These are phyloP conservation scores for Sugiyamaella qingdaonensis DNA, from an alignment of 805 yeast genomes.

Conservation along the genomic window DNA sequence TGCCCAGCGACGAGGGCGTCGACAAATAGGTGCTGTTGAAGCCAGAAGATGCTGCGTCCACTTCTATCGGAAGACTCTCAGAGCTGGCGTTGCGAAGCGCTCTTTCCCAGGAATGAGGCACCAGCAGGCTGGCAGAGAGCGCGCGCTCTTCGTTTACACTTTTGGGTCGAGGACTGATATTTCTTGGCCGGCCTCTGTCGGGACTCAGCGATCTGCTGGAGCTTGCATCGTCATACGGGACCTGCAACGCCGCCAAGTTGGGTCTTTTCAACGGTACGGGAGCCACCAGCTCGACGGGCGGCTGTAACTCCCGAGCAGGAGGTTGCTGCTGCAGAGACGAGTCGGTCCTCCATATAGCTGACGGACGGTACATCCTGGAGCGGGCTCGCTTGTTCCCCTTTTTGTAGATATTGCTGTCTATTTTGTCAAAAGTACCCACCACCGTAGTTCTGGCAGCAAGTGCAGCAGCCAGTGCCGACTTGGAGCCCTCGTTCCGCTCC, in stretches of 20 bases:
- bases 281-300: neutral
- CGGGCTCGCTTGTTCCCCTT: constrained; percentile 1
- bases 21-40: neutral
- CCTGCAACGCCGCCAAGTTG: neutral
- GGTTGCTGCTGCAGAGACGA: neutral
- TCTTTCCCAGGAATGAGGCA: constrained; percentile 7
- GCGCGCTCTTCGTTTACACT: neutral
- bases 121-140: constrained; percentile 1
- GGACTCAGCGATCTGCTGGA: constrained; percentile 4
- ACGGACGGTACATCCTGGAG: constrained; percentile 13
- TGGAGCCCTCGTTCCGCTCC: neutral
- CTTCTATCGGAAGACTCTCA: constrained; percentile 1
- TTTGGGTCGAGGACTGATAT: neutral
- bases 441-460: constrained; percentile 19
- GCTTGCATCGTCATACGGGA: neutral
- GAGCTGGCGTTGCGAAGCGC: constrained; percentile 4
- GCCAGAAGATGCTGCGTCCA: neutral
- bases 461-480: constrained; percentile 22
- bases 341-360: constrained; percentile 16
- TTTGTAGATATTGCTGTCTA: constrained; percentile 12
- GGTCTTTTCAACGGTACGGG: neutral
- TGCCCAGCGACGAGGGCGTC: neutral
- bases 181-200: neutral
- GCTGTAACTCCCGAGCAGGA: neutral
- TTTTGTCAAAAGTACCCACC: constrained; percentile 17